phyloP scores from a whole-genome alignment of 352 stramenopile species.

The Phytophthora sansomeana region DNA sequence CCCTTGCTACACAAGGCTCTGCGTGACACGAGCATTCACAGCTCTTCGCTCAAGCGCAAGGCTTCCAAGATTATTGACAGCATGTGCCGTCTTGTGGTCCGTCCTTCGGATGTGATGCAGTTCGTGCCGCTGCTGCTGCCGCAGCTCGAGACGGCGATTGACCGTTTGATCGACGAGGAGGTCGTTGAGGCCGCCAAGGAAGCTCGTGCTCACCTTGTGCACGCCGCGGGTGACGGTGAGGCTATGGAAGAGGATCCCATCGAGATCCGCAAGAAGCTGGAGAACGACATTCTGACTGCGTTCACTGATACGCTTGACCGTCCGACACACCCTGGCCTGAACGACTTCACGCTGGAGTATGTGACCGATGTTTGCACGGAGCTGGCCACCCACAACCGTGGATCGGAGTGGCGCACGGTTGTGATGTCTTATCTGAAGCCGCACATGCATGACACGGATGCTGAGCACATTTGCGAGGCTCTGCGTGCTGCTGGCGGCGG shows the following conservation, averaged over 20 bases:
- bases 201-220: conserved; percentile 65
- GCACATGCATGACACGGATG: conserved; percentile 65
- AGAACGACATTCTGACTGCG: conserved; percentile 51
- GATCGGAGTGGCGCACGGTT: conserved; percentile 58
- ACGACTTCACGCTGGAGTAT: conserved; percentile 66
- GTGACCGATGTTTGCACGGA: conserved; percentile 71
- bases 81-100: conserved; percentile 92
- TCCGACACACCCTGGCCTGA: conserved; percentile 50
- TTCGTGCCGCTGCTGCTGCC: conserved; percentile 94
- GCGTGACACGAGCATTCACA: conserved; percentile 93
- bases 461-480: conserved; percentile 57
- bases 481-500: conserved; percentile 60
- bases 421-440: conserved; percentile 64
- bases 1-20: conserved; percentile 91
- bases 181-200: conserved; percentile 79
- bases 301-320: conserved; percentile 59
- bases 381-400: conserved; percentile 64
- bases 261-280: conserved; percentile 62
- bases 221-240: conserved; percentile 59
- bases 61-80: conserved; percentile 94
- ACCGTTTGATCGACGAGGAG: conserved; percentile 93
- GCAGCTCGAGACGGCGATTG: conserved; percentile 92
- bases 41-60: conserved; percentile 92
- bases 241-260: conserved; percentile 64
- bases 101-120: conserved; percentile 89